Base-by-base conservation (phyloP, 768 basidiomycete genomes). In the Tremella mesenterica region DNA sequence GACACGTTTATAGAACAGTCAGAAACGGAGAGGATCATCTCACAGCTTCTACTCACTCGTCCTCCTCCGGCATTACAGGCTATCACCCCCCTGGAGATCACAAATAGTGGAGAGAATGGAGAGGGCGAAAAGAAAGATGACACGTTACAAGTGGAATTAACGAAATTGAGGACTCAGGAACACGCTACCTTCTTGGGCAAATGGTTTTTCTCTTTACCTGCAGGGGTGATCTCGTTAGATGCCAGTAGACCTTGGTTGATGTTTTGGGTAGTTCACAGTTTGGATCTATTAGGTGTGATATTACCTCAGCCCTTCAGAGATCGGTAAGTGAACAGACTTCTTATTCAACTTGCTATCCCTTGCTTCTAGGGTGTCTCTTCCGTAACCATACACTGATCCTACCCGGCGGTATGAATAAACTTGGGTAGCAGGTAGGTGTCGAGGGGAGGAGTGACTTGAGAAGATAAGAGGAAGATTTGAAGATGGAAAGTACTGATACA, bases 171-270 rank as follows among this genome's bases (percentile, higher is more conserved):
- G 3, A 76, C 85, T 34, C 81, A 79, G 38, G 70, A 77, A 1
- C 91, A 95, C 69, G 75, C 90, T 59, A 81, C 85, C 56, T 93
- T 81, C 65, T 80, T 93, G 21, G 77, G 82, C 1, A 78, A 83
- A 23, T 81, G 84, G 30, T 64, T 83, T 7, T 85, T 89, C 66
- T 83, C 88, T 1, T 85, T 97, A 39, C 88, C 91, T 0, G 76
- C 78, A 10, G 78, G 83, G 51, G 97, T 88, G 69, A 79, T 77
- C 18, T 83, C 82, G 43, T 85, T 96, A 64, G 95, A 97, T 69
- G 92, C 93, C 0, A 91, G 88, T 60, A 85, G 93, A 63, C 86
- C 95, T 0, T 97, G 95, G 95, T 76, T 96, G 26, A 70, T 96
- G 54, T 96, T 87, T 75, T 97, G 95, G 92, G 84, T 83, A 0